Evolutionary conservation across 1,284 basidiomycete genomes (phyloP), one percentile per base, ranked within the genome.

Genomic region (Acaromyces ingoldii): DNA sequence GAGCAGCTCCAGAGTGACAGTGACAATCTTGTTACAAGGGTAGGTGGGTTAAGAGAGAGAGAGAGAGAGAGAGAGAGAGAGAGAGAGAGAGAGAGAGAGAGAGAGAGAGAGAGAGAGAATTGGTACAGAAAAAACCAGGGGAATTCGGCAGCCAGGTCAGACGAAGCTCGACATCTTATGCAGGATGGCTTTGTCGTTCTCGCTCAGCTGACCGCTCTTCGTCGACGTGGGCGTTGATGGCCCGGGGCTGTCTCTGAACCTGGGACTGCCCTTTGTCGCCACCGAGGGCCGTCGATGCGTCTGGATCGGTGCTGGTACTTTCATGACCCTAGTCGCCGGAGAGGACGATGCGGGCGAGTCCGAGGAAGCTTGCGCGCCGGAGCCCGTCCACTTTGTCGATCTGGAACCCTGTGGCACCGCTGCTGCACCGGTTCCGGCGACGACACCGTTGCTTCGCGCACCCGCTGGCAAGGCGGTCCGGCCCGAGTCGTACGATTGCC

Each of bases 41-140:
- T n/a, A n/a, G n/a, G n/a, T n/a, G 38, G 7, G 38, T 13, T 7
- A 34, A 40, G 28, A 40, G 28, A 19, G 38, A 40, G 38, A 40
- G 17, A 40, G 38, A 19, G 34, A 30, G 25, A 21, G 50, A 52
- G 50, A 6, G 33, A 48, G 22, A 45, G 33, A 48, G 26, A 7
- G 44, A 29, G n/a, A 11, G n/a, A 17, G 24, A 21, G 44, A 21
- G 9, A 21, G n/a, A 29, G 44, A 17, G 43, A 17, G 25, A 37
- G 19, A 21, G 26, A 11, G 31, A 21, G 7, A 48, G 44, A 22
- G 44, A 19, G 17, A 17, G 29, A 48, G 17, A 43, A 48, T 6
- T 49, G 6, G 11, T 41, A 9, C 7, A 31, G 19, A 13, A n/a
- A n/a, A n/a, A n/a, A n/a, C 10, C 21, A 22, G 28, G 28, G 39